These are phyloP conservation scores for Beauveria asiatica DNA, from an alignment of 2,329 filamentous ascomycete species.

Conservation along the genomic window DNA sequence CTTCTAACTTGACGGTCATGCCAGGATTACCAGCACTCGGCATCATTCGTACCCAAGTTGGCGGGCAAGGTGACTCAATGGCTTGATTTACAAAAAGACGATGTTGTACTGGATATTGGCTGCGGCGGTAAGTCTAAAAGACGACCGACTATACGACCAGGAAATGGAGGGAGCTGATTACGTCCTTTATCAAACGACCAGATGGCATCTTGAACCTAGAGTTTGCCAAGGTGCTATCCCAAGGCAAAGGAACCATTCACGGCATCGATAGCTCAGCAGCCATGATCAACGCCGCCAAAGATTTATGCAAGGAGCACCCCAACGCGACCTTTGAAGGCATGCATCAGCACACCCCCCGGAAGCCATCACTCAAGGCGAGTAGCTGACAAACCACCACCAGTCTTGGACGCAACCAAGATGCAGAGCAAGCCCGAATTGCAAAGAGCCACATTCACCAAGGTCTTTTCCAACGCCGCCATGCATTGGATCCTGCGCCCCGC, in stretches of 20 bases:
- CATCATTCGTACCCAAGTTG: slow-evolving; percentile 56
- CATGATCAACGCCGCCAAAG: slow-evolving; percentile 48
- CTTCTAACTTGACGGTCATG: slow-evolving; percentile 11
- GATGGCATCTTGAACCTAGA: slow-evolving; percentile 52
- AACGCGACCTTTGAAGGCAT: slow-evolving; percentile 38
- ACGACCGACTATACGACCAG: background rate
- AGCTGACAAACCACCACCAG: slow-evolving; percentile 20
- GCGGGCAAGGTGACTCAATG: slow-evolving; percentile 49
- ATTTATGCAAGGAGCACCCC: slow-evolving; percentile 27
- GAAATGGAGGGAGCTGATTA: background rate
- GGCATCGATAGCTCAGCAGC: slow-evolving; percentile 50
- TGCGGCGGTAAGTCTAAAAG: slow-evolving; percentile 45
- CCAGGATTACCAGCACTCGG: slow-evolving; percentile 51
- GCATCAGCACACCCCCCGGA: background rate
- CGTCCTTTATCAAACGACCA: slow-evolving; percentile 16
- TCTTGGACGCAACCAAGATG: slow-evolving; percentile 37
- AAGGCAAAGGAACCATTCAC: slow-evolving; percentile 40
- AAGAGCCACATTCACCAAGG: slow-evolving; percentile 38
- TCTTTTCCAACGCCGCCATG: slow-evolving; percentile 59
- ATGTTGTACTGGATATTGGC: slow-evolving; percentile 53
- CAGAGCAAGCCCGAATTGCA: slow-evolving; percentile 26
- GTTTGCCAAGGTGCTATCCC: slow-evolving; percentile 37
- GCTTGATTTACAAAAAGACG: slow-evolving; percentile 49
- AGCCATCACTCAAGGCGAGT: no score
- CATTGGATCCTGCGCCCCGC: slow-evolving; percentile 53